A percentile compares a stretch with the other conserved stretches of the same genome.
phyloP scores from a whole-genome alignment of 2,329 filamentous ascomycete species.

The Microascus cirrosus region DNA sequence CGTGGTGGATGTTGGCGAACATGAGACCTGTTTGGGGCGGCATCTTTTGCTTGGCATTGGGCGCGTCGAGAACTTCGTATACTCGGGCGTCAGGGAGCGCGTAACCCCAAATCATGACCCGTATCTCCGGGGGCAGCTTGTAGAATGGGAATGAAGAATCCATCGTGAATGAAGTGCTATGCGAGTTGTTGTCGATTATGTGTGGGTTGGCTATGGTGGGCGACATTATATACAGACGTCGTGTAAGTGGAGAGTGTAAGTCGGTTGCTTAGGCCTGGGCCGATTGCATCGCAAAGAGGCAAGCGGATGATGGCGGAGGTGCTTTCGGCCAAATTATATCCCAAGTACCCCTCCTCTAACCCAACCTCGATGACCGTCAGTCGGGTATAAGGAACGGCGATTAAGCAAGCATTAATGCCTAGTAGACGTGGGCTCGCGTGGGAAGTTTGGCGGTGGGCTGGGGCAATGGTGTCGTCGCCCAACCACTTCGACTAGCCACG shows the following conservation, averaged over 20 bases:
- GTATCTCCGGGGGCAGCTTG: constrained; percentile 30
- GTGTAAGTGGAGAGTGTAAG: not conserved
- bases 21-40: constrained; percentile 21
- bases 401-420: not conserved
- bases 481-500: constrained; percentile 1
- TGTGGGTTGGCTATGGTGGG: not conserved
- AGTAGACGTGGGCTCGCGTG: not conserved
- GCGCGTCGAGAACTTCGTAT: constrained; percentile 34
- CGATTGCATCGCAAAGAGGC: not conserved
- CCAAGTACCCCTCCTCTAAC: not conserved
- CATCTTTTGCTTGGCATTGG: constrained; percentile 25
- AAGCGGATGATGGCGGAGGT: not conserved
- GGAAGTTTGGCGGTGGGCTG: not conserved
- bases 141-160: constrained; percentile 5
- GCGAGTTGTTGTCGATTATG: not conserved
- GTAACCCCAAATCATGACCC: constrained; percentile 32
- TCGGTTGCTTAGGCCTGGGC: not conserved
- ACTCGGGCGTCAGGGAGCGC: constrained; percentile 31
- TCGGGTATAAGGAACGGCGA: not conserved
- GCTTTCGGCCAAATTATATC: not conserved
- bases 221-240: not conserved
- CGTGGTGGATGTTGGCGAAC: constrained; percentile 33
- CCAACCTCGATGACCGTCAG: not conserved
- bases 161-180: not conserved
- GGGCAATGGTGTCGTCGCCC: not conserved